These are phyloP conservation scores for Oryza coarctata DNA, from an alignment of 176 grass and related monocot genomes.

Conservation along the genomic window DNA sequence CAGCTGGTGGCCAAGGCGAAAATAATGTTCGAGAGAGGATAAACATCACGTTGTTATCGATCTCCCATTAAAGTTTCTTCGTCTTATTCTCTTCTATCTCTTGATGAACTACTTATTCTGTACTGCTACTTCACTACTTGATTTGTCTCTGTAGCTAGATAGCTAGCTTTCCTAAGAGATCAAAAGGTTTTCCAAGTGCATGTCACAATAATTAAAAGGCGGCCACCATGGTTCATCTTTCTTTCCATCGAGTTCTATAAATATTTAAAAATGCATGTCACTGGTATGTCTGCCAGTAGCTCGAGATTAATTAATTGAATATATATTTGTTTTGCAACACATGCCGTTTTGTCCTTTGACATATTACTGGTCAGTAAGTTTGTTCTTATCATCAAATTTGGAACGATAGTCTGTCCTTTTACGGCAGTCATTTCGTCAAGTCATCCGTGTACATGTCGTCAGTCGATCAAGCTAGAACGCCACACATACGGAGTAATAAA, in stretches of 20 bases:
- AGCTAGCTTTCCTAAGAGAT: not conserved
- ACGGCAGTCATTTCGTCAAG: conserved; percentile 36
- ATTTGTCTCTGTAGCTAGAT: too few relatives aligned
- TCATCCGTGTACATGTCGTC: not conserved
- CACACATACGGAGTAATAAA: conserved; percentile 10
- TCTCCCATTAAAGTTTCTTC: not conserved
- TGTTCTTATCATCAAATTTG: conserved; percentile 32
- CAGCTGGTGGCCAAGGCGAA: not conserved
- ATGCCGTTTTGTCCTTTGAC: not conserved
- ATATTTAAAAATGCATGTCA: too few relatives aligned
- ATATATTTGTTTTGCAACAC: conserved; percentile 19
- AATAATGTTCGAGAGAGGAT: not conserved
- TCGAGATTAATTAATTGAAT: not conserved
- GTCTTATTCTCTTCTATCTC: not conserved
- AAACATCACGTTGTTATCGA: conserved; percentile 27
- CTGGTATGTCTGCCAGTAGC: conserved; percentile 33
- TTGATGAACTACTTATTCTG: not conserved
- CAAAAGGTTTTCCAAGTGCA: not conserved
- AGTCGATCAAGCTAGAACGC: not conserved
- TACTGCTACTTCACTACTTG: not conserved
- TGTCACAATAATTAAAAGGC: not conserved
- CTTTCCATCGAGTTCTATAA: not conserved
- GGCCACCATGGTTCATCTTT: not conserved
- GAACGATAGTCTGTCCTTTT: conserved; percentile 17
- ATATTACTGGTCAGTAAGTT: not conserved